Evolutionary conservation across 768 basidiomycete species (phyloP), one percentile per base, ranked within the genome.

Genomic region (Lenzites betulinus): DNA sequence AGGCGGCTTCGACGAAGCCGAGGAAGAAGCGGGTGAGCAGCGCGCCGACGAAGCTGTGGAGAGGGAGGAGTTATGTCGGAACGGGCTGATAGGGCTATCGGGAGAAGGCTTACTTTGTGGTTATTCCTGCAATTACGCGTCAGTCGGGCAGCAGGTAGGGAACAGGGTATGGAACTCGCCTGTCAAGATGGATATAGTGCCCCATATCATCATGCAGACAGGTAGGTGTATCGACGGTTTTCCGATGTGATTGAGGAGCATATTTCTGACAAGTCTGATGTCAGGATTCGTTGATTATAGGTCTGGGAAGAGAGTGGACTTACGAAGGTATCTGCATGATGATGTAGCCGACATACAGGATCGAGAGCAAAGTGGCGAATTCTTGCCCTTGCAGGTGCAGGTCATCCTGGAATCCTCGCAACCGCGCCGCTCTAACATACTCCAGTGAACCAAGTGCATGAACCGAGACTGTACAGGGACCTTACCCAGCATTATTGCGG

Each of bases 321-420:
- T 66, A 87, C 85, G 86, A 88, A 30, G 89, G 89, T 56, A 92
- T 80, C 71, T 92, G 90, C 89, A 90, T 90, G 44, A 89, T 72
- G 62, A 88, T 88, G 67, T 91, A 91, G 15, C 88, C 88, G 20
- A 87, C 77, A 63, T 88, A 89, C 33, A 89, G 77, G 50, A 88
- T 82, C 12, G 86, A 86, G 41, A 92, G 71, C 18, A 91, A 72
- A 0, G 88, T 85, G 7, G 85, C 81, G 66, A 90, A 92, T 64
- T 91, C 79, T 50, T 79, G 73, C n/a, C 83, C 88, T 63, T 81
- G 71, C 12, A 92, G 75, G 42, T 81, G 76, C 43, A 92, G 76
- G 71, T 91, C 89, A 51, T 79, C 75, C 68, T 88, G 85, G 55
- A 92, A 87, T 0, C 90, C 90, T 35, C 83, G 80, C 47, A 90